Evolutionary conservation across 2,329 filamentous ascomycete genomes (phyloP).

Genomic region (Sporothrix pallida): DNA sequence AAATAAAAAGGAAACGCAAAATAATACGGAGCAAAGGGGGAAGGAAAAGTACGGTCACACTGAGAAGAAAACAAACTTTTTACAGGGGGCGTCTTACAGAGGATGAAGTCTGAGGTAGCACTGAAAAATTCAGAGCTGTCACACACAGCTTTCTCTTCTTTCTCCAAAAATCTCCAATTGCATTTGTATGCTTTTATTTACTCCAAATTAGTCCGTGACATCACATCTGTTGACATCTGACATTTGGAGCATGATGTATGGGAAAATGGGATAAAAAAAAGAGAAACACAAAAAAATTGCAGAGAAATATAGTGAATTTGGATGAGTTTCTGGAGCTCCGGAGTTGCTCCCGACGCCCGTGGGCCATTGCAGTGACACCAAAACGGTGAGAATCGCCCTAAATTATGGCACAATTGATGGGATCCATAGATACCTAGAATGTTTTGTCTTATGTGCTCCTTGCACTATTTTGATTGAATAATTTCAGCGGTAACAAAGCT

Average conservation of each 20-base stretch:
- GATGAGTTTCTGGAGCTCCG: not conserved
- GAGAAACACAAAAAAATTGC: not conserved
- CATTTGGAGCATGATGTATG: not conserved
- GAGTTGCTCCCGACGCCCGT: not conserved
- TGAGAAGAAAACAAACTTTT: conserved; percentile 1
- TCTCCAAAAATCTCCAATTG: conserved; percentile 20
- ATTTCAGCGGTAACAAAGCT: not conserved
- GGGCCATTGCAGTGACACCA: not conserved
- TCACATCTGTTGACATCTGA: not conserved
- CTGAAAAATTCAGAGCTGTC: not conserved
- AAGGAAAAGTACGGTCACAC: not conserved
- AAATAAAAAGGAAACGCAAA: not conserved
- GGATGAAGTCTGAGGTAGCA: not conserved
- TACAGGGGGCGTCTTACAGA: not conserved
- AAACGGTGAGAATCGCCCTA: conserved; percentile 15
- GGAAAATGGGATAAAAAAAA: not conserved
- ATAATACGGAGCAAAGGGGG: conserved; percentile 20
- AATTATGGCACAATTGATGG: not conserved
- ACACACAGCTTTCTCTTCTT: not conserved
- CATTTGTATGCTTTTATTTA: not conserved
- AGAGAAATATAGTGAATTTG: not conserved
- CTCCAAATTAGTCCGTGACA: conserved; percentile 21
- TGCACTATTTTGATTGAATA: not conserved
- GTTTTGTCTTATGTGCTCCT: not conserved
- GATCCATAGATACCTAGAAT: not conserved